These are phyloP conservation scores for sunflower (Helianthus annuus) DNA, from an alignment of 129 eudicot species.

Conservation along the genomic window HanXRQr2.0-SUNRISE NC_035435.2:136865752-136866251, in stretches of 20 bases:
- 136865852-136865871: slow-evolving; percentile 23
- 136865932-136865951: slow-evolving; percentile 15
- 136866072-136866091: no score
- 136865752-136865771: not conserved
- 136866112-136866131: no score
- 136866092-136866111: no score
- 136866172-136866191: no score
- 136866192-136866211: no score
- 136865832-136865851: slow-evolving; percentile 74
- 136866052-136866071: not conserved
- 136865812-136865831: no score
- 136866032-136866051: not conserved
- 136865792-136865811: not conserved
- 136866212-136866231: no score
- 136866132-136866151: no score
- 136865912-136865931: slow-evolving; percentile 60
- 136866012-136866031: not conserved
- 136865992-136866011: not conserved
- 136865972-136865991: slow-evolving; percentile 60
- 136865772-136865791: not conserved
- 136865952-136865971: slow-evolving; percentile 15
- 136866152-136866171: no score
- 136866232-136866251: no score
- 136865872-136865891: slow-evolving; percentile 15
- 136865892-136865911: slow-evolving; percentile 25